Evolutionary conservation across 202 grass and related monocot genomes (phyloP).

Genomic region (Zizania palustris): DNA sequence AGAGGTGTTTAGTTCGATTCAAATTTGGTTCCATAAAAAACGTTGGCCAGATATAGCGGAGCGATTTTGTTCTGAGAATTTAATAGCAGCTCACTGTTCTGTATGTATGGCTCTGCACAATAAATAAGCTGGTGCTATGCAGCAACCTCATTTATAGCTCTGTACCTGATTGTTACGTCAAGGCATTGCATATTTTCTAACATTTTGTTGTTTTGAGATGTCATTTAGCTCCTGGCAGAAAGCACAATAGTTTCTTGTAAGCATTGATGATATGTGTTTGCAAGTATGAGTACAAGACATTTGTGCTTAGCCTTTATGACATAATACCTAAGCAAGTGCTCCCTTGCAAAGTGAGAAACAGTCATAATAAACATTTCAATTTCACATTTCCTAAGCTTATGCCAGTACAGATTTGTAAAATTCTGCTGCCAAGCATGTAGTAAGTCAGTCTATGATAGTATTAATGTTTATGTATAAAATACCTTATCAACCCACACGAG

Average conservation of each 20-base stretch:
- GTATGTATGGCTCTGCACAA: not conserved
- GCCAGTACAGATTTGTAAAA: not conserved
- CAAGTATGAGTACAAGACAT: not conserved
- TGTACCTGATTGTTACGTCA: not conserved
- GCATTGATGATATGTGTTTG: not conserved
- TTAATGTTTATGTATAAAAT: not conserved
- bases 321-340: not conserved
- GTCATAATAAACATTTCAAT: not conserved
- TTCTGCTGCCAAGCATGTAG: not conserved
- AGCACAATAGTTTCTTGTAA: not conserved
- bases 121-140: conserved; percentile 2
- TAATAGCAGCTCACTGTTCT: not conserved
- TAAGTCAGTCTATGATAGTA: not conserved
- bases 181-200: too few species aligned
- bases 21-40: not conserved
- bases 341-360: not conserved
- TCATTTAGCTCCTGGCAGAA: conserved; percentile 3
- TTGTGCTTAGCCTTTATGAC: not conserved
- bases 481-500: not conserved
- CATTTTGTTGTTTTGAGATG: not conserved
- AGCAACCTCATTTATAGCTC: not conserved
- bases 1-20: conserved; percentile 9
- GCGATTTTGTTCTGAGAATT: conserved; percentile 1
- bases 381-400: not conserved
- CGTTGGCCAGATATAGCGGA: not conserved